Conservation (phyloP, 176 grass and related monocot species). For the Dendrocalamus sinicus region DNA sequence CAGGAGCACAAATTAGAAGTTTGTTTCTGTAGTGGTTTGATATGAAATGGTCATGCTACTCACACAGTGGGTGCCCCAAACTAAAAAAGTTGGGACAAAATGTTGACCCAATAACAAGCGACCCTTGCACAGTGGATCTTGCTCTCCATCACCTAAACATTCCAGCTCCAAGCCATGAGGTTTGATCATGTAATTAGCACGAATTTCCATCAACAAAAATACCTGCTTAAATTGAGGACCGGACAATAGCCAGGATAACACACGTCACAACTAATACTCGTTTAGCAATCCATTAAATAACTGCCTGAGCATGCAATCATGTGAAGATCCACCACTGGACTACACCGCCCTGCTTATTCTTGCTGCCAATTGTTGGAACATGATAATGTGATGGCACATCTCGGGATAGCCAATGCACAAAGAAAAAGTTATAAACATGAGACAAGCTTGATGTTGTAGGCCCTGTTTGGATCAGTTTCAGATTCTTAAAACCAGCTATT, state of each 20-base stretch:
- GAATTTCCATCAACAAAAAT: conserved; percentile 25
- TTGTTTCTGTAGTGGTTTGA: neutral
- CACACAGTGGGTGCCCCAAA: neutral
- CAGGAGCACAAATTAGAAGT: neutral
- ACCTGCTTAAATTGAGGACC: neutral
- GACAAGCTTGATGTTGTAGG: neutral
- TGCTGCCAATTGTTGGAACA: conserved; percentile 33
- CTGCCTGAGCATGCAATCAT: neutral
- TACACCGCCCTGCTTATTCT: conserved; percentile 26
- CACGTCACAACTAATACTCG: neutral
- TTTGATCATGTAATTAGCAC: conserved; percentile 22
- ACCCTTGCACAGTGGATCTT: conserved; percentile 55
- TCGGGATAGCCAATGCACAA: neutral
- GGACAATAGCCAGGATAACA: neutral
- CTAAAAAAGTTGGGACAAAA: conserved; percentile 2
- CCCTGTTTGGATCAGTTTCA: too few relatives aligned
- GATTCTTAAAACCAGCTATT: too few relatives aligned
- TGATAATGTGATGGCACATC: neutral
- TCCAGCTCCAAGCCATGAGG: conserved; percentile 20
- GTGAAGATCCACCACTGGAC: neutral
- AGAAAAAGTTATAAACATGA: neutral
- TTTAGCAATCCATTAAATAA: conserved; percentile 1
- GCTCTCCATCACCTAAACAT: conserved; percentile 12
- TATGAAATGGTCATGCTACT: neutral
- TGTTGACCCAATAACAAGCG: conserved; percentile 29